phyloP scores from a whole-genome alignment of 2,329 filamentous ascomycete species.

The Curvularia spicifera region DNA sequence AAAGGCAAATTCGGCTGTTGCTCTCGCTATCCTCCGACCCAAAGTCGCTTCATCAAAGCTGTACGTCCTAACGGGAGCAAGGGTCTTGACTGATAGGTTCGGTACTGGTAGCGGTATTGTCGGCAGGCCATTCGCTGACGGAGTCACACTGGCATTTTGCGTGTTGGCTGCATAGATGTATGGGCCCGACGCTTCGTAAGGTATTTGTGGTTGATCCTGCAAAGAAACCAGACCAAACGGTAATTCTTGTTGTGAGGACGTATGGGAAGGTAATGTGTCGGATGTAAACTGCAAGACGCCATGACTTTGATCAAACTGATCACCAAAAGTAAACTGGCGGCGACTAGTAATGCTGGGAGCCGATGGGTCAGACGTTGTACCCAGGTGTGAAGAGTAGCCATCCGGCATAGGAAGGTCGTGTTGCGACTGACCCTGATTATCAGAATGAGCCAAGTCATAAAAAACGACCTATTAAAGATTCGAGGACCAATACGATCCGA shows the following conservation, averaged over 20 bases:
- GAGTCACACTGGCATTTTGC: slow-evolving; percentile 35
- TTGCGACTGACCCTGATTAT: slow-evolving; percentile 2
- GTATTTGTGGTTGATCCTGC: slow-evolving; percentile 27
- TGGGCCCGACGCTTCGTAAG: slow-evolving; percentile 25
- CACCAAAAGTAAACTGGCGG: slow-evolving; percentile 23
- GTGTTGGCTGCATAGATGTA: slow-evolving; percentile 31
- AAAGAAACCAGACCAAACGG: slow-evolving; percentile 44
- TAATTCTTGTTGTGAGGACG: slow-evolving; percentile 19
- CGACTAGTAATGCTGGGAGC: slow-evolving; percentile 22
- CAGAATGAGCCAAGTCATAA: background rate
- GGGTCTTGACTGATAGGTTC: slow-evolving; percentile 37
- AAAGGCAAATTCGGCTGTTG: slow-evolving; percentile 67
- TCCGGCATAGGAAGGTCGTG: slow-evolving; percentile 16
- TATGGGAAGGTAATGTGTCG: slow-evolving; percentile 7
- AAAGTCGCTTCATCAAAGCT: slow-evolving; percentile 71
- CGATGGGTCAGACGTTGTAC: slow-evolving; percentile 11
- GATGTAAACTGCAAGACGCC: slow-evolving; percentile 8
- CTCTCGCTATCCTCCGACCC: slow-evolving; percentile 72
- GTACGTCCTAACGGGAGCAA: slow-evolving; percentile 59
- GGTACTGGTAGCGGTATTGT: slow-evolving; percentile 27
- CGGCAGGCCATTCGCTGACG: slow-evolving; percentile 33
- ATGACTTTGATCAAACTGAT: slow-evolving; percentile 31
- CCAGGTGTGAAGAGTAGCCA: slow-evolving; percentile 23
- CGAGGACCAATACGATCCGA: background rate
- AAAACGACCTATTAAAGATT: background rate